These are phyloP conservation scores for Microsporum ferrugineum DNA, from an alignment of 2,329 filamentous ascomycete genomes.

Conservation along the genomic window DNA sequence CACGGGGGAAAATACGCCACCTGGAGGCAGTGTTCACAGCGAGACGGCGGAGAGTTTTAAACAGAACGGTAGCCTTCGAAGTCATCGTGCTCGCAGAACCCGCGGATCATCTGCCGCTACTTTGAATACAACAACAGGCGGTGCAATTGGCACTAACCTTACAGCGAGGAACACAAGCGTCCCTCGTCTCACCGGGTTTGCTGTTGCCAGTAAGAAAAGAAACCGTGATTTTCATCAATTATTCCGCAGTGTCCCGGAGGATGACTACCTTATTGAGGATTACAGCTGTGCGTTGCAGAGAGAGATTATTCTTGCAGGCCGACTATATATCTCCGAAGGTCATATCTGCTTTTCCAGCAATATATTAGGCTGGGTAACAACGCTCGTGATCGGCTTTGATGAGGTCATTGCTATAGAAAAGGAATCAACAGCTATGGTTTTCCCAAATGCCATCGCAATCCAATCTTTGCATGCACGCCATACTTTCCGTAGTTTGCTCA, in stretches of 20 bases:
- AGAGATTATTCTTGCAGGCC: conserved; percentile 86
- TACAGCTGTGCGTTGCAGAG: conserved; percentile 94
- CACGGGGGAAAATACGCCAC: conserved; percentile 53
- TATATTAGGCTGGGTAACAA: conserved; percentile 96
- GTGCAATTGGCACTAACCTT: conserved; percentile 56
- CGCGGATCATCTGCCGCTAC: conserved; percentile 71
- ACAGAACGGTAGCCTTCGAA: conserved; percentile 56
- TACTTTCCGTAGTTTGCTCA: conserved; percentile 89
- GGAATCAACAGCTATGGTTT: conserved; percentile 85
- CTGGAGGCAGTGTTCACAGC: conserved; percentile 53
- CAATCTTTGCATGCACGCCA: conserved; percentile 92
- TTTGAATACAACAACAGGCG: conserved; percentile 57
- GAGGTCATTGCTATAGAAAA: conserved; percentile 96
- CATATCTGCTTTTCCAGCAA: conserved; percentile 99
- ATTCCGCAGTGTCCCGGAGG: conserved; percentile 93
- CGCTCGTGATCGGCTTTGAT: conserved; percentile 94
- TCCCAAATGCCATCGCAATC: conserved; percentile 95
- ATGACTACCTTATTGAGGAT: conserved; percentile 96
- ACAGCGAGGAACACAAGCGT: conserved; percentile 47
- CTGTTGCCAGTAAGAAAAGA: conserved; percentile 87
- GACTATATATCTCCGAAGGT: conserved; percentile 91
- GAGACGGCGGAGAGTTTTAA: conserved; percentile 45
- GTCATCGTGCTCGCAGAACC: conserved; percentile 57
- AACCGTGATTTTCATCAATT: conserved; percentile 89
- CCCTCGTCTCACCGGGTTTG: conserved; percentile 83